Base-by-base conservation (phyloP, 78 protist species). In the Dictyostelium purpureum region DNA sequence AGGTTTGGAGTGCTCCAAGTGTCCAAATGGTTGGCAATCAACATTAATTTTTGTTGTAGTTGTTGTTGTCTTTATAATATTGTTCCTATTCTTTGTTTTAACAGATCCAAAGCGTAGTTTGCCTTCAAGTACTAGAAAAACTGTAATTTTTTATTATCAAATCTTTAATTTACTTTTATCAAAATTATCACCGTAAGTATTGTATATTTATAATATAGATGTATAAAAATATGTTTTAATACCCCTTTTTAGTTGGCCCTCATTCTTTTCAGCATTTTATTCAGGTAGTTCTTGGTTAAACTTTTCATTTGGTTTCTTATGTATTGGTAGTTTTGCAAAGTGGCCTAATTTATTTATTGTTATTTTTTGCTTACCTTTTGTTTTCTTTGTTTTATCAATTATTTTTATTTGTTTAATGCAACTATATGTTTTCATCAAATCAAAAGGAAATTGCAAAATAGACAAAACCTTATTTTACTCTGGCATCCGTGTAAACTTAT, bases 261-360 rank as follows among this genome's bases (percentile, higher is more conserved):
- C 81, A 14, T 75, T 75, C 49, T 75, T 75, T 37, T 31, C 42
- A 1, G 6, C 35, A 21, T 75, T 75, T 52, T 75, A 75, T 33
- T 51, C 66, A 16, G 40, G 67, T 49, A 73, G 82, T 21, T 63
- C 81, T 71, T 85, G 92, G 92, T 56, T 85, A 12, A 85, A 85
- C 35, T 85, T 85, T 56, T 59, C 77, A 1, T 85, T 85, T 70
- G 92, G 92, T 24, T 85, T 85, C 63, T 69, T 85, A 38, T 85
- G 92, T 47, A 73, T 85, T 45, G 79, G 79, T 47, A 66, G 61
- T 21, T 24, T 85, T 6, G 45, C 83, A 4, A 37, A 26, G 14
- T 85, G 92, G 92, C 92, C 92, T 12, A 85, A 85, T 35, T 54
- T 85, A n/a, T 85, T 85, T 49, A 43, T 85, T 16, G 82, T 85